Evolutionary conservation across 2,329 filamentous ascomycete species (phyloP).

Genomic region (Microdochium nivale): DNA sequence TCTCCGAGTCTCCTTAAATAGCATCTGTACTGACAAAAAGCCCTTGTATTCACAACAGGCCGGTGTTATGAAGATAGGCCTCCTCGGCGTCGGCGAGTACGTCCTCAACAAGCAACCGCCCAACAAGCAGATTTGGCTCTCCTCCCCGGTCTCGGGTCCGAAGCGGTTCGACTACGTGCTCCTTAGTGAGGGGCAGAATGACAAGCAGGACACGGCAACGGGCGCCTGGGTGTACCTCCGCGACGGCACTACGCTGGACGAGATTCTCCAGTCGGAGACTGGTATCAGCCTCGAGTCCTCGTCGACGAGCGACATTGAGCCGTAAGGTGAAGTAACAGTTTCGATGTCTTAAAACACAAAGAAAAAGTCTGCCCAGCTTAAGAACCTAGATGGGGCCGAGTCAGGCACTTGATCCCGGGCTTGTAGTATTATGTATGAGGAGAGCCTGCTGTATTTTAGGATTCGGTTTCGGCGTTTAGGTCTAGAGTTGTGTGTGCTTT

Average conservation of each 20-base stretch:
- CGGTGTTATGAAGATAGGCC: slow-evolving; percentile 72
- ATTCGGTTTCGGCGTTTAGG: not conserved
- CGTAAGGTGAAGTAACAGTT: not conserved
- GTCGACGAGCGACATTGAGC: not conserved
- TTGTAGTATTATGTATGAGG: too few relatives aligned
- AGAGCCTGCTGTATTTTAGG: not conserved
- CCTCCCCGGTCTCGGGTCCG: slow-evolving; percentile 80
- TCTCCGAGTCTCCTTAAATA: too few relatives aligned
- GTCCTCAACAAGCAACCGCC: slow-evolving; percentile 98
- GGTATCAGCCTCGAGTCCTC: slow-evolving; percentile 36
- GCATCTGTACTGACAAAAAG: too few relatives aligned
- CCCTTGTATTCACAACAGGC: slow-evolving; percentile 41
- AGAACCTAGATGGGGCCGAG: too few relatives aligned
- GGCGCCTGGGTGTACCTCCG: slow-evolving; percentile 84
- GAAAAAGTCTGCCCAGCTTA: too few relatives aligned
- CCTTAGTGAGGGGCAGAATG: slow-evolving; percentile 59
- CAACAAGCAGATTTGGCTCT: slow-evolving; percentile 96
- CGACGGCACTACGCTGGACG: slow-evolving; percentile 68
- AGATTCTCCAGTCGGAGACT: slow-evolving; percentile 69
- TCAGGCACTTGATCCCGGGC: too few relatives aligned
- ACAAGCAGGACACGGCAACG: slow-evolving; percentile 67
- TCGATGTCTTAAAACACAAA: not conserved
- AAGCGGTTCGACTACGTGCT: slow-evolving; percentile 92
- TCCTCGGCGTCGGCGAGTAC: slow-evolving; percentile 67
- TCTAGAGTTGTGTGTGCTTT: too few relatives aligned